Percentiles rank a stretch among this genome's conserved stretches.
Evolutionary conservation across 495 filamentous ascomycete species (phyloP).

Genomic region (Tuber indicum): DNA sequence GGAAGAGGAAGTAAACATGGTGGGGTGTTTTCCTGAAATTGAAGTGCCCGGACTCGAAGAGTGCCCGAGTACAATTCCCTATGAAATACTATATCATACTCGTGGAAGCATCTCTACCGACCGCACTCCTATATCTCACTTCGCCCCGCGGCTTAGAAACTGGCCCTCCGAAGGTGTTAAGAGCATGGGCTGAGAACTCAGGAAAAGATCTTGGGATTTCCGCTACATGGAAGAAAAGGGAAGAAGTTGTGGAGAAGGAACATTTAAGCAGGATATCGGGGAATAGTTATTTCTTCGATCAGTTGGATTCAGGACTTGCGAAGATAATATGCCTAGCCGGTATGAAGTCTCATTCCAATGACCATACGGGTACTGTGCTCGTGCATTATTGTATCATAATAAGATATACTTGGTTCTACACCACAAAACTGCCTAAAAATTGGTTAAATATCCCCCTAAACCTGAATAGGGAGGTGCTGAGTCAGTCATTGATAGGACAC

Average conservation of each 20-base stretch:
- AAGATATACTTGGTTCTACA: too few relatives aligned
- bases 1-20: not conserved
- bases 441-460: too few relatives aligned
- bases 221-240: constrained; percentile 44
- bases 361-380: too few relatives aligned
- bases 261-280: constrained; percentile 50
- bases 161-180: constrained; percentile 48
- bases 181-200: constrained; percentile 40
- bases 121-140: constrained; percentile 37
- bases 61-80: constrained; percentile 41
- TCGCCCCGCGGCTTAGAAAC: constrained; percentile 50
- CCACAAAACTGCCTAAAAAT: too few relatives aligned
- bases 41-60: constrained; percentile 39
- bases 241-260: constrained; percentile 39
- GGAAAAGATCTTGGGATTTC: constrained; percentile 45
- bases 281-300: constrained; percentile 50
- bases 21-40: not conserved
- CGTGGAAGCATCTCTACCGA: constrained; percentile 8
- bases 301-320: constrained; percentile 21
- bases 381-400: too few relatives aligned
- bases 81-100: not conserved
- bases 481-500: too few relatives aligned
- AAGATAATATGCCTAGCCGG: not conserved
- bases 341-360: not conserved
- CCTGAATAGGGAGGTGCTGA: too few relatives aligned